phyloP scores from a whole-genome alignment of 768 basidiomycete species.

The Suillus subalutaceus region DNA sequence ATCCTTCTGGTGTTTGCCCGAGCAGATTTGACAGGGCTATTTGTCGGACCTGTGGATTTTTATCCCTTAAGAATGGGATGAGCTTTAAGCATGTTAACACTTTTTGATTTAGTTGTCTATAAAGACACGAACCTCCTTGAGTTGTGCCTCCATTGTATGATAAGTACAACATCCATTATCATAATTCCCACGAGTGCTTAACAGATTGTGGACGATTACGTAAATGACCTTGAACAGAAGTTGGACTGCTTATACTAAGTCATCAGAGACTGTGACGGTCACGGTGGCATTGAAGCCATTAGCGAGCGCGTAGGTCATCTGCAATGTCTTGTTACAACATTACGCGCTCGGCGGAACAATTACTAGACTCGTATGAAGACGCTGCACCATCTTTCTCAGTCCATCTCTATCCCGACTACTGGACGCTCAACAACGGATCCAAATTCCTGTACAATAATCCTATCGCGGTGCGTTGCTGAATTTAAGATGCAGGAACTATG shows the following conservation, averaged over 20 bases:
- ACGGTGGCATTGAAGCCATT: slow-evolving; percentile 9
- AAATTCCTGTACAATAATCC: slow-evolving; percentile 84
- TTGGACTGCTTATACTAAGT: neutral
- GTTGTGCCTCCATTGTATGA: slow-evolving; percentile 38
- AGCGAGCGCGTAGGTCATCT: neutral
- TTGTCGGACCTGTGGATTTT: slow-evolving; percentile 85
- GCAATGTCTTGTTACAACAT: slow-evolving; percentile 75
- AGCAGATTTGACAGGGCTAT: slow-evolving; percentile 85
- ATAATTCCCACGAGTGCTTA: slow-evolving; percentile 26
- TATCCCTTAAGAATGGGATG: slow-evolving; percentile 81
- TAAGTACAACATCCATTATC: neutral
- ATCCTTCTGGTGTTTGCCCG: slow-evolving; percentile 72
- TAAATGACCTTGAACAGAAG: slow-evolving; percentile 18
- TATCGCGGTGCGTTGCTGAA: slow-evolving; percentile 52
- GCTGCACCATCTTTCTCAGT: slow-evolving; percentile 77
- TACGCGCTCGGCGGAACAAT: slow-evolving; percentile 61
- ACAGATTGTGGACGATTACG: slow-evolving; percentile 18
- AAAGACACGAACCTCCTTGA: slow-evolving; percentile 39
- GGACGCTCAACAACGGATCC: slow-evolving; percentile 79
- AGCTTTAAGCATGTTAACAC: slow-evolving; percentile 50
- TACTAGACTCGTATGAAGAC: slow-evolving; percentile 58
- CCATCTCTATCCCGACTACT: slow-evolving; percentile 77
- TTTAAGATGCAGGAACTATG: slow-evolving; percentile 3
- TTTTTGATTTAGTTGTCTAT: slow-evolving; percentile 8
- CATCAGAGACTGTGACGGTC: neutral